These are phyloP conservation scores for Penicillium psychrofluorescens DNA, from an alignment of 495 filamentous ascomycete genomes.

Conservation along the genomic window DNA sequence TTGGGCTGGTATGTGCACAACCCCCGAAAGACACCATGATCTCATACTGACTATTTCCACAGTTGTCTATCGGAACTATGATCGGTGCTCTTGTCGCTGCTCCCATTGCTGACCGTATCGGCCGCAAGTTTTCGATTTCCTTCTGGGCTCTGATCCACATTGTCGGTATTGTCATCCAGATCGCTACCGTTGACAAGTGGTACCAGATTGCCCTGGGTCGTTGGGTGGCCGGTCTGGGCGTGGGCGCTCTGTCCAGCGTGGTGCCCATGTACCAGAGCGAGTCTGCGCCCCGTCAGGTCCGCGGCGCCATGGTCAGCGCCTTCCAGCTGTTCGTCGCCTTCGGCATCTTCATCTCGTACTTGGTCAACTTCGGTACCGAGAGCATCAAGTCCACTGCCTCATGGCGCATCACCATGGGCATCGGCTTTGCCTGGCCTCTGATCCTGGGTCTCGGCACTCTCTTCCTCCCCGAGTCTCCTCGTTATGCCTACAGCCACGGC, in stretches of 20 bases:
- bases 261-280: slow-evolving; percentile 72
- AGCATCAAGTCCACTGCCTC: slow-evolving; percentile 45
- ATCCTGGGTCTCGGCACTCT: slow-evolving; percentile 65
- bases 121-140: slow-evolving; percentile 44
- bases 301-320: slow-evolving; percentile 59
- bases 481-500: slow-evolving; percentile 59
- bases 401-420: slow-evolving; percentile 77
- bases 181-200: slow-evolving; percentile 48
- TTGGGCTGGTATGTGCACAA: slow-evolving; percentile 38
- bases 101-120: slow-evolving; percentile 46
- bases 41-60: background rate
- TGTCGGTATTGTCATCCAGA: slow-evolving; percentile 64
- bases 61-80: slow-evolving; percentile 60
- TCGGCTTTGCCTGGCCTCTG: slow-evolving; percentile 69
- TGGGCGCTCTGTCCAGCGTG: slow-evolving; percentile 62
- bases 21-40: background rate
- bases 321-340: slow-evolving; percentile 88
- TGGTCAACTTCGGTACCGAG: slow-evolving; percentile 74
- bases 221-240: slow-evolving; percentile 59
- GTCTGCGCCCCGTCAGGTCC: slow-evolving; percentile 56
- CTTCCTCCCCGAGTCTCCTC: slow-evolving; percentile 66
- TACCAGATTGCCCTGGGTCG: slow-evolving; percentile 47
- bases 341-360: slow-evolving; percentile 75
- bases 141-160: slow-evolving; percentile 57
- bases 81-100: slow-evolving; percentile 59